phyloP scores from a whole-genome alignment of 345 rosid genomes.

The Eucalyptus brandiana region DNA sequence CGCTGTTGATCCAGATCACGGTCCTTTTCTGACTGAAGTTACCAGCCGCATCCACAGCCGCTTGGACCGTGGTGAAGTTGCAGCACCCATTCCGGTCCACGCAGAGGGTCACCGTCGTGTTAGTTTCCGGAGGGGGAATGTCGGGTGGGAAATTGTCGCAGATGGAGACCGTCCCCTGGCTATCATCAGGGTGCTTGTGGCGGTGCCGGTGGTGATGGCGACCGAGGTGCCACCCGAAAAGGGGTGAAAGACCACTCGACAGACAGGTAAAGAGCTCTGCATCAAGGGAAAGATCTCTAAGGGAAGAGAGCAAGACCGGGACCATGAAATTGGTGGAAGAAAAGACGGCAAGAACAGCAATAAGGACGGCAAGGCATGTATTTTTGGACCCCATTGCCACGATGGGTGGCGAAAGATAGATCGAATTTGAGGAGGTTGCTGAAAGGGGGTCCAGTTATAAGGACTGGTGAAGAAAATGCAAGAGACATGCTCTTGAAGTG shows the following conservation, averaged over 20 bases:
- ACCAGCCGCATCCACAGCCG: conserved; percentile 54
- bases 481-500: conserved; percentile 57
- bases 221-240: not conserved
- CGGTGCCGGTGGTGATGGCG: not conserved
- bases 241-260: not conserved
- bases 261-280: not conserved
- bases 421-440: not conserved
- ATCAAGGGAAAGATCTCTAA: not conserved
- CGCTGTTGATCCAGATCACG: conserved; percentile 74
- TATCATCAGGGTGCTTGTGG: not conserved
- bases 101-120: conserved; percentile 49
- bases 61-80: conserved; percentile 75
- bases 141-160: conserved; percentile 67
- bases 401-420: not conserved
- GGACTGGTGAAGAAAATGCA: not conserved
- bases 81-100: conserved; percentile 82
- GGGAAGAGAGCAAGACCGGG: not conserved
- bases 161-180: conserved; percentile 15
- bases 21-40: conserved; percentile 50
- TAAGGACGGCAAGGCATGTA: conserved; percentile 11
- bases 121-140: conserved; percentile 62
- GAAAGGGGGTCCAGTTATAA: not conserved
- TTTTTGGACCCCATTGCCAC: conserved; percentile 15
- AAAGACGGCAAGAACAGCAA: conserved; percentile 28
- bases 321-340: conserved; percentile 13